Conservation (phyloP, 2,329 filamentous ascomycete genomes). For the Aspergillus sojae region DNA sequence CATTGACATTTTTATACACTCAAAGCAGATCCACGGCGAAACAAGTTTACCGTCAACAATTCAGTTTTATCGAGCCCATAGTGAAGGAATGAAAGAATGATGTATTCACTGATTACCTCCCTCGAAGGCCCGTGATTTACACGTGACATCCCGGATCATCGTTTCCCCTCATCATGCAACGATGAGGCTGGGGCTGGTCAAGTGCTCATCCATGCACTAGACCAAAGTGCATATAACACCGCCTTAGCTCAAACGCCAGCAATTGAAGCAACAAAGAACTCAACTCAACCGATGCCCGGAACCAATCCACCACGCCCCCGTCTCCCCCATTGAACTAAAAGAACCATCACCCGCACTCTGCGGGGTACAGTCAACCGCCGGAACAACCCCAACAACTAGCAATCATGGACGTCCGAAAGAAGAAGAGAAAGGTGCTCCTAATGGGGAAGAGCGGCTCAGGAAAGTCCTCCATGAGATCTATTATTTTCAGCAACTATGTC, state of each 20-base stretch:
- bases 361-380: not conserved
- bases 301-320: not conserved
- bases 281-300: not conserved
- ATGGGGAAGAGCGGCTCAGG: conserved; percentile 98
- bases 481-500: conserved; percentile 99
- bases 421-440: conserved; percentile 84
- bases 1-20: not conserved
- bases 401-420: conserved; percentile 53
- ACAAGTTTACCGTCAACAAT: not conserved
- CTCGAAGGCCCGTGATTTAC: not conserved
- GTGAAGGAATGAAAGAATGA: not conserved
- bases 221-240: not conserved
- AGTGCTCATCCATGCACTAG: conserved; percentile 1
- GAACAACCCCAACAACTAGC: not conserved
- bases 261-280: conserved; percentile 1
- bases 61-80: not conserved
- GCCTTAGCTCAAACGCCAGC: not conserved
- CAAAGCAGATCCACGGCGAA: not conserved
- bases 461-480: conserved; percentile 97
- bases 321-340: not conserved
- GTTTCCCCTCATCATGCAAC: conserved; percentile 2
- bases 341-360: conserved; percentile 1
- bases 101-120: not conserved
- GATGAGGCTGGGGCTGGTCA: not conserved
- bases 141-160: conserved; percentile 6